phyloP scores from a whole-genome alignment of 2,329 filamentous ascomycete genomes.

The Phaeophleospora eucalypticola region DNA sequence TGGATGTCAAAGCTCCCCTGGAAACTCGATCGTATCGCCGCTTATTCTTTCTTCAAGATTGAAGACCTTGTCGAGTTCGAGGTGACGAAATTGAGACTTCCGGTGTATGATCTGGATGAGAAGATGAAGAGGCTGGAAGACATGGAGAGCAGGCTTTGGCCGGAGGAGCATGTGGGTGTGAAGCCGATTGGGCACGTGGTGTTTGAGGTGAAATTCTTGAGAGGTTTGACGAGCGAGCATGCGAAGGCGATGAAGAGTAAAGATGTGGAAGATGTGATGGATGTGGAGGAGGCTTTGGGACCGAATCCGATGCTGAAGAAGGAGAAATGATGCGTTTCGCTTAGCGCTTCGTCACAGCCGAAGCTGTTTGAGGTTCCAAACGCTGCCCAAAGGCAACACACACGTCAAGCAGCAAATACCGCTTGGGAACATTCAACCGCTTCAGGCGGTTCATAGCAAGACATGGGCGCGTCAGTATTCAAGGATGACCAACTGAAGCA shows the following conservation, averaged over 20 bases:
- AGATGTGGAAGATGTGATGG: slow-evolving; percentile 1
- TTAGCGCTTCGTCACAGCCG: too few relatives aligned
- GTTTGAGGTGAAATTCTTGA: background rate
- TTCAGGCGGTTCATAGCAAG: too few relatives aligned
- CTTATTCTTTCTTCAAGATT: background rate
- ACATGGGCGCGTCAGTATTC: too few relatives aligned
- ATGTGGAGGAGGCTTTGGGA: background rate
- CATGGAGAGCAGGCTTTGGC: background rate
- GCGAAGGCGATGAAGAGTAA: slow-evolving; percentile 2
- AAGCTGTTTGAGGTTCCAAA: too few relatives aligned
- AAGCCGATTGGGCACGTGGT: background rate
- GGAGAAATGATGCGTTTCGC: too few relatives aligned
- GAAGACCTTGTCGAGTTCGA: background rate
- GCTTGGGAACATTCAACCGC: too few relatives aligned
- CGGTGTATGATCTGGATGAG: background rate
- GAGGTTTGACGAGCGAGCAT: background rate
- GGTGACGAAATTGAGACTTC: background rate
- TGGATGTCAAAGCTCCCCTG: background rate
- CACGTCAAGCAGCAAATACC: too few relatives aligned
- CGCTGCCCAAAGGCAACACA: too few relatives aligned
- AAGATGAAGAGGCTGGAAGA: background rate
- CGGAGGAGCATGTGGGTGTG: background rate
- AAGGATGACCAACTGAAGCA: too few relatives aligned
- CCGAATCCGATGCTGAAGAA: background rate
- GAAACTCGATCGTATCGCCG: background rate